phyloP scores from a whole-genome alignment of 441 rosid species.

The Euphorbia corollata region DNA sequence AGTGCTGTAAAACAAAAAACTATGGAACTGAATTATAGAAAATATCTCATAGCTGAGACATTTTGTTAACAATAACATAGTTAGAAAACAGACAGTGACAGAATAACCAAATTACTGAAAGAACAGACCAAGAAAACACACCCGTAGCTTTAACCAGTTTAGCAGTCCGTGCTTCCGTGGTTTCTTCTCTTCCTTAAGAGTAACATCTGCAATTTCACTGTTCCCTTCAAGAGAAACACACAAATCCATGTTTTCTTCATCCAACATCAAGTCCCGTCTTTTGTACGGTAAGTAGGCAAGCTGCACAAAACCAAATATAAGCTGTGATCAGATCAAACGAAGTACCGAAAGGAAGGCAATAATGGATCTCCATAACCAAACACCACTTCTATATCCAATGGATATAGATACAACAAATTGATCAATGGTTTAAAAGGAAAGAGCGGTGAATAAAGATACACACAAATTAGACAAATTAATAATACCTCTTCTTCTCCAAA shows the following conservation, averaged over 20 bases:
- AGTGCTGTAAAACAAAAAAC: not conserved
- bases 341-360: not conserved
- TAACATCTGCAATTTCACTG: conserved; percentile 50
- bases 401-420: no score
- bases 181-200: conserved; percentile 76
- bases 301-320: conserved; percentile 37
- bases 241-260: conserved; percentile 71
- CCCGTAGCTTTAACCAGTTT: conserved; percentile 91
- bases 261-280: conserved; percentile 84
- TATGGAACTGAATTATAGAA: not conserved
- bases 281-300: conserved; percentile 93
- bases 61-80: not conserved
- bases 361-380: not conserved
- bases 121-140: conserved; percentile 29
- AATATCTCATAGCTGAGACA: not conserved
- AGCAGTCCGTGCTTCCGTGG: conserved; percentile 79
- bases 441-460: conserved; percentile 1
- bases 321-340: conserved; percentile 29
- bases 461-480: conserved; percentile 8
- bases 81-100: not conserved
- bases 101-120: not conserved
- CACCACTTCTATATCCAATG: not conserved
- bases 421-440: conserved; percentile 12
- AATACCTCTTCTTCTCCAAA: conserved; percentile 99
- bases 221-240: conserved; percentile 65